Evolutionary conservation across 1,139 yeast species (phyloP), one percentile per base, ranked within the genome.

Genomic region (Debaryomyces nepalensis): DNA sequence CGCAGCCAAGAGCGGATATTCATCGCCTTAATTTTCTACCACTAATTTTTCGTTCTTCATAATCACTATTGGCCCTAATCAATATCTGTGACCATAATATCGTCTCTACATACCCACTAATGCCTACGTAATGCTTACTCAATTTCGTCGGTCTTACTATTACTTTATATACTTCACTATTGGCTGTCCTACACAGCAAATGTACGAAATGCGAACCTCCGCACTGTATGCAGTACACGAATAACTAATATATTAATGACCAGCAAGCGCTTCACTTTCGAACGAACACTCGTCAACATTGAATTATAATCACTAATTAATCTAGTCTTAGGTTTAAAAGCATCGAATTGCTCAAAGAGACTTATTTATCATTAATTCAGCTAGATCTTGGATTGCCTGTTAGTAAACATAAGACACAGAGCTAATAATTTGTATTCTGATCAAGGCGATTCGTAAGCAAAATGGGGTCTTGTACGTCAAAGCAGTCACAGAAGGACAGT

Each of bases 401-500:
- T n/a, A n/a, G n/a, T n/a, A n/a, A n/a, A n/a, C n/a, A n/a, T n/a
- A n/a, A n/a, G n/a, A 16, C 21, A 29, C 20, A 7, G 51, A 48
- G 15, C 46, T 32, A 14, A 50, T 51, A 34, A 43, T 11, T 40
- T 44, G 21, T 43, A 43, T 26, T 37, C 50, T 6, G 40, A 36
- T 12, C 27, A 19, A 26, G 14, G 19, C 12, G 22, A 31, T 16
- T 18, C 6, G 18, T 14, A 19, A 23, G 23, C 8, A 43, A 30
- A 15, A 63, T 63, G 68, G 68, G 68, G 21, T 48, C 58, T n/a
- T 62, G 68, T 47, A 48, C 54, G 27, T 63, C 68, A n/a, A 63
- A 62, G 43, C 61, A 54, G 22, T 48, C 58, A 12, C 34, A 38
- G 31, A 49, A 42, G 23, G 36, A 31, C 41, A 24, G 45, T 45